Conservation (phyloP, 202 grass and related monocot genomes). For the Hordeum pubiflorum region DNA sequence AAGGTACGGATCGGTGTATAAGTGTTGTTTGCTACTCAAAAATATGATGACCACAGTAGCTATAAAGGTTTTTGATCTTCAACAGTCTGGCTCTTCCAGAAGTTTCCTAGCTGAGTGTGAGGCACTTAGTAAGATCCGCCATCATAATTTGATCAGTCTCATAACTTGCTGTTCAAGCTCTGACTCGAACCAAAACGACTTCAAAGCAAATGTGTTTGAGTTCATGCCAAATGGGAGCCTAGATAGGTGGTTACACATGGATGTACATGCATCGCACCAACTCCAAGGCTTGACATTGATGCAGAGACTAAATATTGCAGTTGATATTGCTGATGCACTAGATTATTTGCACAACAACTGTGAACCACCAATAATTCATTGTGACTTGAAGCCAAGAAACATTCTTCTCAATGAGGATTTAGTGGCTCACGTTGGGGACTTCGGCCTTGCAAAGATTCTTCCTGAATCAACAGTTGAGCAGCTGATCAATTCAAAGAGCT, state of each 20-base stretch:
- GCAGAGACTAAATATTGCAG: conserved; percentile 30
- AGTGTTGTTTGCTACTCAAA: neutral
- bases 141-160: conserved; percentile 1
- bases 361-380: conserved; percentile 16
- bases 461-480: neutral
- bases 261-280: neutral
- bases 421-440: conserved; percentile 26
- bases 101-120: conserved; percentile 26
- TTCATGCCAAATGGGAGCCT: conserved; percentile 31
- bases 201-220: conserved; percentile 16
- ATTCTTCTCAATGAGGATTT: conserved; percentile 29
- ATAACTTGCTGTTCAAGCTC: conserved; percentile 23
- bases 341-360: conserved; percentile 31
- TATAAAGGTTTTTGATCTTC: conserved; percentile 30
- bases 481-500: neutral
- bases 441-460: conserved; percentile 34
- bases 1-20: conserved; percentile 20
- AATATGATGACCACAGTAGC: neutral
- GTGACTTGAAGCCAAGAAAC: conserved; percentile 45
- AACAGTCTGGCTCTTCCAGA: conserved; percentile 14
- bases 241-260: conserved; percentile 17
- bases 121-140: neutral
- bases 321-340: conserved; percentile 31
- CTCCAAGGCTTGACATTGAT: neutral
- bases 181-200: conserved; percentile 12